phyloP scores from a whole-genome alignment of 2,329 filamentous ascomycete species.

The Ophiostoma australiae region DNA sequence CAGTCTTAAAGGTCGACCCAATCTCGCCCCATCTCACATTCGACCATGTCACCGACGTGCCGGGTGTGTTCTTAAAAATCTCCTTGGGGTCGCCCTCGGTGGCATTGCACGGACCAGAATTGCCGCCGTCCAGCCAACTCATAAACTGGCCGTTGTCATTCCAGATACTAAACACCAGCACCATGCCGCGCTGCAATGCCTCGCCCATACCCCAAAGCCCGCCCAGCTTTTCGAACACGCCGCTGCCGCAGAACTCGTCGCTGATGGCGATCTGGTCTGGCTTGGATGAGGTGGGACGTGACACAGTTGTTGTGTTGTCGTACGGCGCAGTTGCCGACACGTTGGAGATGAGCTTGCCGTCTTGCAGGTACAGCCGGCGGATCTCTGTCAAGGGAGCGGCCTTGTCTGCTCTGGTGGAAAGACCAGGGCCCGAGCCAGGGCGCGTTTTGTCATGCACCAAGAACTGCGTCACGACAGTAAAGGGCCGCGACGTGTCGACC shows the following conservation, averaged over 20 bases:
- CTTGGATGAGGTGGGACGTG: neutral
- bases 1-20: slow-evolving; percentile 41
- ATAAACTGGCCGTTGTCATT: slow-evolving; percentile 45
- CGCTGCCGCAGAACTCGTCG: slow-evolving; percentile 36
- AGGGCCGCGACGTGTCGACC: slow-evolving; percentile 52
- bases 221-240: slow-evolving; percentile 43
- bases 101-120: slow-evolving; percentile 47
- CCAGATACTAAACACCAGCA: slow-evolving; percentile 47
- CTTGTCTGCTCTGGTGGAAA: neutral
- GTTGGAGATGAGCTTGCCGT: neutral
- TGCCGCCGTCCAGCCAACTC: slow-evolving; percentile 47
- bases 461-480: slow-evolving; percentile 62
- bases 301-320: neutral
- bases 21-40: slow-evolving; percentile 59
- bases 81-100: slow-evolving; percentile 49
- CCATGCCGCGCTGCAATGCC: slow-evolving; percentile 43
- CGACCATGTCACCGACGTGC: slow-evolving; percentile 49
- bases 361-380: neutral
- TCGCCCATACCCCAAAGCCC: slow-evolving; percentile 49
- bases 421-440: neutral
- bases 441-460: slow-evolving; percentile 29
- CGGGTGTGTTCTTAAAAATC: slow-evolving; percentile 44
- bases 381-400: neutral
- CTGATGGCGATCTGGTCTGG: slow-evolving; percentile 10
- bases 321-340: neutral